phyloP scores from a whole-genome alignment of 2,329 filamentous ascomycete genomes.

The Xylariaceae sp. region DNA sequence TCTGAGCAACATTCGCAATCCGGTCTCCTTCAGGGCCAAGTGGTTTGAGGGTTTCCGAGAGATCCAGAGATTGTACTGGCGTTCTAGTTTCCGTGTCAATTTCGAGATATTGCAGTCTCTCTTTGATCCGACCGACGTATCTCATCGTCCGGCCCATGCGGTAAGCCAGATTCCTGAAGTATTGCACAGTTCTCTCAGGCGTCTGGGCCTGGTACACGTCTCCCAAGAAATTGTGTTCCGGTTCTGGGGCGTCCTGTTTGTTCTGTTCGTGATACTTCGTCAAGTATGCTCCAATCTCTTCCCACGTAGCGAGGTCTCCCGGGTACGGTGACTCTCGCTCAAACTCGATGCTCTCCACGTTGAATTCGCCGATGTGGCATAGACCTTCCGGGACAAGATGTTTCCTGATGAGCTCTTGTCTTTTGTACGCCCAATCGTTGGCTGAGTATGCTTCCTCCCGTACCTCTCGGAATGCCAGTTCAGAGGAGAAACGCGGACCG shows the following conservation, averaged over 20 bases:
- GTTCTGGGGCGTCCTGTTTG: background rate
- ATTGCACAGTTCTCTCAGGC: slow-evolving; percentile 26
- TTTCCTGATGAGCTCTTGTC: slow-evolving; percentile 13
- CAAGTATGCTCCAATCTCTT: slow-evolving; percentile 17
- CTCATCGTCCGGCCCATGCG: slow-evolving; percentile 36
- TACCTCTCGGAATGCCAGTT: slow-evolving; percentile 15
- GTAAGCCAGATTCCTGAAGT: slow-evolving; percentile 34
- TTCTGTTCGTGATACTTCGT: slow-evolving; percentile 2
- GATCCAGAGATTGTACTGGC: slow-evolving; percentile 7
- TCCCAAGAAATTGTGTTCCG: background rate
- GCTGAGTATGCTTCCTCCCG: background rate
- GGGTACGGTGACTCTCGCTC: slow-evolving; percentile 21
- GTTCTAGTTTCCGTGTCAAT: background rate
- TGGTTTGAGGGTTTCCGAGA: slow-evolving; percentile 12
- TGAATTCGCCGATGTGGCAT: background rate
- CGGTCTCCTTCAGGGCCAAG: slow-evolving; percentile 7
- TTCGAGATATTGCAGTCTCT: slow-evolving; percentile 19
- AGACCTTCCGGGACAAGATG: slow-evolving; percentile 16
- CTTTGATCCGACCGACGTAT: slow-evolving; percentile 22
- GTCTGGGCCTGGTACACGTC: slow-evolving; percentile 13
- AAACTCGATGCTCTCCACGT: slow-evolving; percentile 4
- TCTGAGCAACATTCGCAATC: background rate
- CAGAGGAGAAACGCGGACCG: slow-evolving; percentile 8
- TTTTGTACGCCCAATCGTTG: background rate
- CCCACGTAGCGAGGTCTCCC: slow-evolving; percentile 26